Percentiles rank a stretch among this genome's conserved stretches.
Evolutionary conservation across 1,284 basidiomycete species (phyloP).

Genomic region (Papiliotrema terrestris): DNA sequence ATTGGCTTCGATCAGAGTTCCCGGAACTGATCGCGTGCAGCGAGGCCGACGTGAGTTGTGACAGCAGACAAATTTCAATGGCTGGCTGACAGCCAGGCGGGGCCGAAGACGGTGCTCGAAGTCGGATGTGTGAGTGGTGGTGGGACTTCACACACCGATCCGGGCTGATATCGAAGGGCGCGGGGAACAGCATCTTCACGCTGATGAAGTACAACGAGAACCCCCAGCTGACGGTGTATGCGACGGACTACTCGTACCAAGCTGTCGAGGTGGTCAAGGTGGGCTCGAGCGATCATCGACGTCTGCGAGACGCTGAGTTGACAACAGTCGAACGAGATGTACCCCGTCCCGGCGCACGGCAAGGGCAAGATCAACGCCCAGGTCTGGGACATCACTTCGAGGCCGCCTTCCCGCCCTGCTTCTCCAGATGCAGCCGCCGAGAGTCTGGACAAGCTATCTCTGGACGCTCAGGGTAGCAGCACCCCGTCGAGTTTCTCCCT

Average conservation of each 20-base stretch:
- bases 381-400: slow-evolving; percentile 86
- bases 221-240: slow-evolving; percentile 65
- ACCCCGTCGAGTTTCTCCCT: slow-evolving; percentile 44
- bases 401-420: slow-evolving; percentile 14
- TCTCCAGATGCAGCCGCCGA: not conserved
- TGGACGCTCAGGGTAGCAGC: not conserved
- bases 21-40: slow-evolving; percentile 73
- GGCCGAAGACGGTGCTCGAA: slow-evolving; percentile 70
- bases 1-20: slow-evolving; percentile 93
- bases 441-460: not conserved
- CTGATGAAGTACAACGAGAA: slow-evolving; percentile 79
- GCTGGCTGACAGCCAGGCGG: slow-evolving; percentile 57
- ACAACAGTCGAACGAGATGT: slow-evolving; percentile 64
- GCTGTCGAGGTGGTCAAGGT: slow-evolving; percentile 91
- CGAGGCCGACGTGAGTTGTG: slow-evolving; percentile 58
- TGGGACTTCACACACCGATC: not conserved
- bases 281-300: not conserved
- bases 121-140: slow-evolving; percentile 70
- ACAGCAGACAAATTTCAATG: not conserved
- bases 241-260: slow-evolving; percentile 87
- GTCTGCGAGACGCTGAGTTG: not conserved
- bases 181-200: slow-evolving; percentile 93
- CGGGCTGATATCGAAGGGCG: slow-evolving; percentile 56
- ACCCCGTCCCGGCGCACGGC: slow-evolving; percentile 63
- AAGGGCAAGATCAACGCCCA: slow-evolving; percentile 62